These are phyloP conservation scores for Pleurotus tuber-regium DNA, from an alignment of 768 basidiomycete genomes.

Conservation along the genomic window DNA sequence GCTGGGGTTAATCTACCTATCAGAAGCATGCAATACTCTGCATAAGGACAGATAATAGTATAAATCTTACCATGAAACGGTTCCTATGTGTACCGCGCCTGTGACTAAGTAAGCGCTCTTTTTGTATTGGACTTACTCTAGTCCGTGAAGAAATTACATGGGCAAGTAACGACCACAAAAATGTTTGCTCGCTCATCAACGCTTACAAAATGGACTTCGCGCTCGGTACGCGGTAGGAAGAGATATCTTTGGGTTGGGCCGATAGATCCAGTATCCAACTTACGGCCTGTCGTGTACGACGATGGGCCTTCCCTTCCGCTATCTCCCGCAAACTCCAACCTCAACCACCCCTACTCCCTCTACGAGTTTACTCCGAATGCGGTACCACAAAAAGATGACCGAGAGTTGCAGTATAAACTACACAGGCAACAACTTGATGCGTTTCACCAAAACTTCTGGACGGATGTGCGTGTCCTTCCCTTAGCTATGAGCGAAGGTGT, in stretches of 20 bases:
- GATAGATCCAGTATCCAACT: slow-evolving; percentile 74
- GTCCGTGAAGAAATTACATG: too few species aligned
- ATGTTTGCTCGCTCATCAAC: neutral
- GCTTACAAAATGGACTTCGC: neutral
- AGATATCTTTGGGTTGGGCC: slow-evolving; percentile 50
- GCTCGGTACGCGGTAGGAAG: neutral
- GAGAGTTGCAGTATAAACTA: slow-evolving; percentile 69
- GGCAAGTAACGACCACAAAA: neutral
- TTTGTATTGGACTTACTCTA: too few species aligned
- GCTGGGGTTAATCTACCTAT: too few species aligned
- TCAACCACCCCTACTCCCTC: slow-evolving; percentile 74
- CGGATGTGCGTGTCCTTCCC: slow-evolving; percentile 63
- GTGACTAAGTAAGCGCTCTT: too few species aligned
- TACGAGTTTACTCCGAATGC: slow-evolving; percentile 54
- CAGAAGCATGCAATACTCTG: too few species aligned
- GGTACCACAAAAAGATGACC: slow-evolving; percentile 31
- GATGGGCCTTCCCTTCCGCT: slow-evolving; percentile 40
- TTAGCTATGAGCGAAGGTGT: too few species aligned
- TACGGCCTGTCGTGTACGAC: slow-evolving; percentile 78
- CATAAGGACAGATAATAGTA: too few species aligned
- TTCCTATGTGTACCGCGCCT: too few species aligned
- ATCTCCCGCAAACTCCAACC: slow-evolving; percentile 12
- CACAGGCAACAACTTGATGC: slow-evolving; percentile 70
- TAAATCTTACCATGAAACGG: too few species aligned
- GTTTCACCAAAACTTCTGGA: slow-evolving; percentile 79